A percentile compares a stretch with the other conserved stretches of the same genome.
Conservation (phyloP, 495 filamentous ascomycete genomes). For the Polyplosphaeria fusca region DNA sequence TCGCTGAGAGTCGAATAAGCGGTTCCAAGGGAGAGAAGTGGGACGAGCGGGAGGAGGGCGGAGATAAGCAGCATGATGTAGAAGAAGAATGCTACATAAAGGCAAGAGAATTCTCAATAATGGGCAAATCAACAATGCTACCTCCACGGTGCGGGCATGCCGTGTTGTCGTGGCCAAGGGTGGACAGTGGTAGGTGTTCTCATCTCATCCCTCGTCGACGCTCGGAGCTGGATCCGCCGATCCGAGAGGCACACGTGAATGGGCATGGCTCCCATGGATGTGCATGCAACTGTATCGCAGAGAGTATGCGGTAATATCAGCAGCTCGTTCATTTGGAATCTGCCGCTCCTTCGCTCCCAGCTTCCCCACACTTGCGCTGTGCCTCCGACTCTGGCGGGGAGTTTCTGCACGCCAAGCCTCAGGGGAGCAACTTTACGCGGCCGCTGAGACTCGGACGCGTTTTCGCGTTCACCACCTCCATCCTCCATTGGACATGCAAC, state of each 20-base stretch:
- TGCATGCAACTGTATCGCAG: too few species aligned
- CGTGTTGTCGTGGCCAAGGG: neutral
- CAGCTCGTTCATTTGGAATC: too few species aligned
- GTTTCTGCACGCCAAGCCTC: conserved; percentile 11
- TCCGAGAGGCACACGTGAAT: neutral
- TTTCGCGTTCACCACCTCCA: neutral
- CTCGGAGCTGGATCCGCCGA: neutral
- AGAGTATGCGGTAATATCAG: too few species aligned
- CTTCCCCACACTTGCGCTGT: neutral
- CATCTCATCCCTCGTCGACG: neutral
- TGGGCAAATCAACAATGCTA: neutral
- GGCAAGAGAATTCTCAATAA: neutral
- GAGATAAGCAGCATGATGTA: conserved; percentile 5
- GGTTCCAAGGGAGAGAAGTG: conserved; percentile 32
- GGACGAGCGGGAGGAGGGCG: conserved; percentile 9
- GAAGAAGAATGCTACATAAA: neutral
- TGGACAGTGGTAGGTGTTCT: neutral
- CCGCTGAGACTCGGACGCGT: conserved; percentile 4
- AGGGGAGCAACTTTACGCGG: conserved; percentile 16
- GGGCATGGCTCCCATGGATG: neutral
- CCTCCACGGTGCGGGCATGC: neutral
- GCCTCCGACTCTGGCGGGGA: conserved; percentile 4
- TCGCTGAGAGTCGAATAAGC: conserved; percentile 76
- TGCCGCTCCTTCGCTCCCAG: too few species aligned
- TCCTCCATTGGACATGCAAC: conserved; percentile 17